Evolutionary conservation across 2,329 filamentous ascomycete species (phyloP).

Genomic region (Colletotrichum cereale): DNA sequence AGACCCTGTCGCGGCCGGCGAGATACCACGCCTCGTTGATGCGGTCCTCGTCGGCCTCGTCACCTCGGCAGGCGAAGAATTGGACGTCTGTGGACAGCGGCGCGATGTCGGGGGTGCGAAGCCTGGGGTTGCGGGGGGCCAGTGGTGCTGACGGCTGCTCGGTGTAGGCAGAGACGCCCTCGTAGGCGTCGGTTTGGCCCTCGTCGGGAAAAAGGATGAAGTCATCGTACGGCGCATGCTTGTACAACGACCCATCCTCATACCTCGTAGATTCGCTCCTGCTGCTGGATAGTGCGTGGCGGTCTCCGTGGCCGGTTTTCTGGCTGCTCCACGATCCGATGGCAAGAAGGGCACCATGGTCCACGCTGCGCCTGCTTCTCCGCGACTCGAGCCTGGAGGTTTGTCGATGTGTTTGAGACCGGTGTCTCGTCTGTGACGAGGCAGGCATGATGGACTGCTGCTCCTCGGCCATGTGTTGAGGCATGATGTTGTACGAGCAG

Average conservation of each 20-base stretch:
- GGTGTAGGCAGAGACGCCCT: neutral
- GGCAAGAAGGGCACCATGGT: conserved; percentile 16
- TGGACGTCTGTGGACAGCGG: conserved; percentile 37
- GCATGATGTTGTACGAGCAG: neutral
- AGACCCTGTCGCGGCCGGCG: conserved; percentile 20
- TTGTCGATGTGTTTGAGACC: neutral
- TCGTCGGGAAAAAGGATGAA: conserved; percentile 27
- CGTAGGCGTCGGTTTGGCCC: neutral
- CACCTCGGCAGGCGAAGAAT: conserved; percentile 38
- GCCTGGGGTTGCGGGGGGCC: conserved; percentile 31
- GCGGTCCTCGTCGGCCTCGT: conserved; percentile 32
- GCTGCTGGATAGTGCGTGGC: neutral
- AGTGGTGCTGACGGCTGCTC: conserved; percentile 13
- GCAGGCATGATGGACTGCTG: neutral
- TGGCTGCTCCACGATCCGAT: conserved; percentile 30
- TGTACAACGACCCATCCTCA: neutral
- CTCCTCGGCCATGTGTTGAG: neutral
- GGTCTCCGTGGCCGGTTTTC: neutral
- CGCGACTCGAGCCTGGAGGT: neutral
- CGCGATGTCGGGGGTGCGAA: conserved; percentile 36
- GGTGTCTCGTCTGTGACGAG: neutral
- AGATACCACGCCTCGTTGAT: conserved; percentile 39
- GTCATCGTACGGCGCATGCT: conserved; percentile 10
- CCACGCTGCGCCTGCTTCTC: neutral
- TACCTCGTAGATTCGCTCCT: neutral